Evolutionary conservation across 768 basidiomycete genomes (phyloP), one percentile per base, ranked within the genome.

Genomic region (Boletus subparvulus): DNA sequence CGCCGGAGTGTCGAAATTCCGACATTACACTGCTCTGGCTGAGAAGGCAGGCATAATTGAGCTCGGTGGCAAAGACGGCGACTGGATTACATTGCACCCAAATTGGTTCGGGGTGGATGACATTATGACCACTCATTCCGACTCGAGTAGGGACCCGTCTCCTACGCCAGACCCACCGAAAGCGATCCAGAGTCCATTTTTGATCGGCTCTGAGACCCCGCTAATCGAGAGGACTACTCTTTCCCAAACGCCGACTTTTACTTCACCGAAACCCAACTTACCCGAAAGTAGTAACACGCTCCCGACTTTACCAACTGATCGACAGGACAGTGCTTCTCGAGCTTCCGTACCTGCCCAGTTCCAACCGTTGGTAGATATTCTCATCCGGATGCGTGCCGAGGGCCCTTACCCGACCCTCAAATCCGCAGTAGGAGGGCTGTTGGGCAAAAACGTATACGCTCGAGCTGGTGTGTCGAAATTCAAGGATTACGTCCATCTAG

Each of bases 401-500:
- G 80, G 79, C 1, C 47, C 59, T 32, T n/a, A 47, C 17, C 61
- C 61, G n/a, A 67, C 73, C 19, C 66, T 74, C 10, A 75, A 80
- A 54, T 77, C 77, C 24, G 21, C 44, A 1, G 54, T 83, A 11
- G 77, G 73, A 13, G 36, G 65, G 26, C 61, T 66, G 30, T 58
- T 84, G 11, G 32, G 68, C 64, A 48, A 62, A 58, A 30, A 39
- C 2, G 65, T 75, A 3, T 82, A 80, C 50, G 61, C 65, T 62
- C 64, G 64, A 36, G 80, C 77, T 11, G 77, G 78, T 1, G 77
- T 75, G 6, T 30, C 71, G 6, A 74, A 64, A 24, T 80, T 82
- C 58, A 67, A 67, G 17, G 73, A 77, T 37, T 83, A 82, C 58
- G 50, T 71, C 13, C 60, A 56, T 10, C 56, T 74, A 52, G 82